Base-by-base conservation (phyloP, 2,329 filamentous ascomycete species). In the Beauveria sp. region DNA sequence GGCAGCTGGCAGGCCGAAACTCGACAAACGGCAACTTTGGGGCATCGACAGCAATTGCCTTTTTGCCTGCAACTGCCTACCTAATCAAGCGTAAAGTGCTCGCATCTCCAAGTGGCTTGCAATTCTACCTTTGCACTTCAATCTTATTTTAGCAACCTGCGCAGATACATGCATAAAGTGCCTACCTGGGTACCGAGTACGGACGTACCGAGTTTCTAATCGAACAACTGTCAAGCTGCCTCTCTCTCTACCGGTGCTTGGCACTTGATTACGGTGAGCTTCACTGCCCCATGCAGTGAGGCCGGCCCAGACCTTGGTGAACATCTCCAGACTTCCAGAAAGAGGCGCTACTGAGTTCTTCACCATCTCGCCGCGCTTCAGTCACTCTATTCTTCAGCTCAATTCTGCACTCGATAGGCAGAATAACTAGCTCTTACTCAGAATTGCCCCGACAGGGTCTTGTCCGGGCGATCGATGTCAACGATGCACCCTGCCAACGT, bases 401-500 rank as follows among this genome's bases (percentile, higher is more conserved):
- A 14, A 28, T 37, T 16, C 24, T 59, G 16, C 22, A 44, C 30
- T 59, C 47, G 37, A 47, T 37, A 24, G 18, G 44, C 22, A 41
- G 55, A 41, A 16, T 48, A 18, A 30, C 16, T 44, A 52, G 56
- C 22, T 59, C 56, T 59, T 30, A 52, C 24, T 59, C 48, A 44
- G 48, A 43, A 59, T 37, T 26, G 24, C 8, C 37, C 22, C 16
- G 18, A 18, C 55, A 43, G 18, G 55, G 18, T 40, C 16, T 34
- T 50, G 22, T 34, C 26, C 12, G 18, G 37, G 10, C 47, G 56
- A 59, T 52, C 56, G 56, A 59, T 59, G 26, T 18, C 47, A 41
- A 20, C n/a, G 47, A 52, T 59, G 37, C 56, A 24, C 6, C 18
- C 26, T 22, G 56, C 56, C 56, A 51, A 59, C 56, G 47, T 59